Evolutionary conservation across 208 protist genomes (phyloP).

Genomic region (Acanthamoeba royreba): DNA sequence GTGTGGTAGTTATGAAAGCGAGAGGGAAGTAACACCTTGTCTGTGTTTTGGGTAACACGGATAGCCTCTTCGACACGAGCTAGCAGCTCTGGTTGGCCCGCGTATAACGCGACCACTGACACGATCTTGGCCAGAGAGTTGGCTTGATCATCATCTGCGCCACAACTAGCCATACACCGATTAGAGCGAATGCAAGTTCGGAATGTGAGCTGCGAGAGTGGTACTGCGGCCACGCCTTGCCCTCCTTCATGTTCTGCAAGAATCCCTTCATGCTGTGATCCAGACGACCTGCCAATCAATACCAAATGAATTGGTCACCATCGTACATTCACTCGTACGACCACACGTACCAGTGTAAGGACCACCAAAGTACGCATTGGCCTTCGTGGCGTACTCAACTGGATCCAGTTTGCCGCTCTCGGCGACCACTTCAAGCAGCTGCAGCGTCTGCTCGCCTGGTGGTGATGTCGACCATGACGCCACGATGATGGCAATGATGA

Average conservation of each 20-base stretch:
- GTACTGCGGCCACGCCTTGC: not conserved
- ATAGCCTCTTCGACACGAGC: not conserved
- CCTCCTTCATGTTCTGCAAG: not conserved
- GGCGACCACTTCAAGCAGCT: not conserved
- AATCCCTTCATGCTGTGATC: conserved; percentile 33
- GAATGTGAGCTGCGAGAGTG: not conserved
- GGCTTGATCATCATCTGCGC: not conserved
- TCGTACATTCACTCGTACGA: not conserved
- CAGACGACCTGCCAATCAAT: not conserved
- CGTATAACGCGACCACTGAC: not conserved
- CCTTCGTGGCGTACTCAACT: not conserved
- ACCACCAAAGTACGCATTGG: not conserved
- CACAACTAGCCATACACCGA: not conserved
- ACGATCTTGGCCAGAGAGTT: not conserved
- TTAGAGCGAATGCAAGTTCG: not conserved
- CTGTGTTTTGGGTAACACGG: not conserved
- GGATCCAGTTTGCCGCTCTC: not conserved
- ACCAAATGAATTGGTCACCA: not conserved
- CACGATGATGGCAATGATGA: not conserved
- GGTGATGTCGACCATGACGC: not conserved
- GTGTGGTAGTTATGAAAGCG: not conserved
- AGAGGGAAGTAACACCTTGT: not conserved
- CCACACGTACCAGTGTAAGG: not conserved
- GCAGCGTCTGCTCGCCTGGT: not conserved
- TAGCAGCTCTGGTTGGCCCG: not conserved